Base-by-base conservation (phyloP, 1,139 yeast genomes). In the Saccharomyces hybrid region DNA sequence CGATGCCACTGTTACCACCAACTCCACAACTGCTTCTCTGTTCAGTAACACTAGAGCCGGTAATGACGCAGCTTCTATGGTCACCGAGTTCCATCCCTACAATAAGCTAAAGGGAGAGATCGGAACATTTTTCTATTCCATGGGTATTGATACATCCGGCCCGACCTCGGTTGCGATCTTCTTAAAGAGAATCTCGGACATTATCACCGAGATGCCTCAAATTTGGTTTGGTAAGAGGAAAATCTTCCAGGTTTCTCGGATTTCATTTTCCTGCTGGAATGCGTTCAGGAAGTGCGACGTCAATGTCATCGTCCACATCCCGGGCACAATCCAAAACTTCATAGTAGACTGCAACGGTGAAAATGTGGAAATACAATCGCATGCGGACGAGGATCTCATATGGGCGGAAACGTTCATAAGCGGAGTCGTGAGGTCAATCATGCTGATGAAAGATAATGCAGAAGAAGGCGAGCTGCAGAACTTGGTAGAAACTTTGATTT, bases 391-490 rank as follows among this genome's bases (percentile, higher is more conserved):
- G 34, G 79, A 78, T 4, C 62, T 67, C 41, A 60, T 82, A 42
- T 91, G 98, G 98, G 75, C 77, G 26, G 99, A 93, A 68, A 85
- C 95, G 0, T 88, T 84, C 69, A 82, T 87, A 56, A 83, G 90
- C 60, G 82, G 90, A 2, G 76, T 90, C 60, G 80, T 88, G 26
- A 78, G 99, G 63, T 75, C 91, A 11, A 70, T 93, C 47, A 74
- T 90, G 58, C 85, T 85, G 63, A 75, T 84, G 56, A 93, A 87
- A 64, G 86, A 81, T 78, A 67, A 81, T 72, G 82, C 84, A 52
- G 81, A 83, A 55, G 88, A 84, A 60, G 82, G 79, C n/a, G 90
- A 85, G 75, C 86, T 67, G 73, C 88, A 63, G 70, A 70, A 75
- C n/a, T 70, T 75, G 50, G 84, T 83, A 12, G 86, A 84, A 63